Evolutionary conservation across 768 basidiomycete species (phyloP).

Genomic region (Tubosaeta sp.): DNA sequence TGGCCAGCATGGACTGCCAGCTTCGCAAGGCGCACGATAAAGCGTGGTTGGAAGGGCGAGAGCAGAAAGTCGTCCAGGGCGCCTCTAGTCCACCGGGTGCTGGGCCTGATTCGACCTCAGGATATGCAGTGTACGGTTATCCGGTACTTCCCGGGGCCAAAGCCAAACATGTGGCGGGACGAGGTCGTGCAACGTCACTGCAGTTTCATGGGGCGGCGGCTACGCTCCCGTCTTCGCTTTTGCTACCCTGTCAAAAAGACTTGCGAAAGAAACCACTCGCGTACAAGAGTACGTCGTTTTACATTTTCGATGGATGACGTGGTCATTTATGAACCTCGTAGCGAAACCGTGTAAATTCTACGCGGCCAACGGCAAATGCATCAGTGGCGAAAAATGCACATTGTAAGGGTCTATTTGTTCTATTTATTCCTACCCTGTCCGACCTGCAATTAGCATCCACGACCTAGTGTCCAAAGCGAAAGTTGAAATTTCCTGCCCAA

Average conservation of each 20-base stretch:
- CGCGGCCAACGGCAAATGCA: conserved; percentile 42
- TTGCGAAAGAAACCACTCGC: conserved; percentile 19
- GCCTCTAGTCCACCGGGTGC: conserved; percentile 4
- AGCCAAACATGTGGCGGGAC: conserved; percentile 3
- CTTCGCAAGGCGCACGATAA: conserved; percentile 6
- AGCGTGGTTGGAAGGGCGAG: background rate
- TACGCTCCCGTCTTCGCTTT: background rate
- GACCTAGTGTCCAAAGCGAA: conserved; percentile 20
- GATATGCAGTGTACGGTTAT: conserved; percentile 8
- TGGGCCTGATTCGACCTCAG: conserved; percentile 11
- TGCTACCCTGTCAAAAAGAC: conserved; percentile 14
- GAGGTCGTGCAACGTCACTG: conserved; percentile 9
- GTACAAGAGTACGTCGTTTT: conserved; percentile 26
- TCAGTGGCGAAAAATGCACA: conserved; percentile 52
- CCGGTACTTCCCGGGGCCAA: conserved; percentile 15
- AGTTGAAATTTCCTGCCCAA: background rate
- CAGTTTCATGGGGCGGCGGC: background rate
- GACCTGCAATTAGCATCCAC: conserved; percentile 41
- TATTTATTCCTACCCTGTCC: background rate
- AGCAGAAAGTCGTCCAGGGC: background rate
- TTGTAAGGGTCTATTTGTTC: conserved; percentile 41
- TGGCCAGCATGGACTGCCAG: conserved; percentile 10
- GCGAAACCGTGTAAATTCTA: conserved; percentile 63
- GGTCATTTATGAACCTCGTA: conserved; percentile 18
- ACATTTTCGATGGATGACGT: background rate